phyloP scores from a whole-genome alignment of 305 asterid species.

The Fraxinus latifolia region DNA sequence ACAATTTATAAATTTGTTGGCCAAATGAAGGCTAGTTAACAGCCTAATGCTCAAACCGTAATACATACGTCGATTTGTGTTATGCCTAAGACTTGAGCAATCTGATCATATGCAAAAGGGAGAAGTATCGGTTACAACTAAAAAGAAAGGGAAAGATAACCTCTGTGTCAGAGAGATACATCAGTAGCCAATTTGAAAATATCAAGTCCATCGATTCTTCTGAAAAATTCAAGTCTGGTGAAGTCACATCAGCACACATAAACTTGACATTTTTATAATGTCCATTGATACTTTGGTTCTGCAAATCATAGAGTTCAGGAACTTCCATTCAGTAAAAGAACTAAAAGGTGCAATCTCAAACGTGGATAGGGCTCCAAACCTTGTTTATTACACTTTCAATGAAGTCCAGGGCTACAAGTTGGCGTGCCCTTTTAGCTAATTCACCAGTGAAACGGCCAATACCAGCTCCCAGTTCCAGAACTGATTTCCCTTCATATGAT shows the following conservation, averaged over 20 bases:
- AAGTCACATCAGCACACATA: slow-evolving; percentile 87
- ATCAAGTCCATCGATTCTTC: slow-evolving; percentile 75
- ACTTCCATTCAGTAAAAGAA: not conserved
- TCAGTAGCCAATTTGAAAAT: slow-evolving; percentile 92
- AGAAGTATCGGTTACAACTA: not conserved
- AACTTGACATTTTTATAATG: slow-evolving; percentile 65
- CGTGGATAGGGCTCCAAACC: slow-evolving; percentile 37
- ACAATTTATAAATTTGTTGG: not conserved
- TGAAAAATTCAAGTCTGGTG: slow-evolving; percentile 65
- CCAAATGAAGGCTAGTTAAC: not conserved
- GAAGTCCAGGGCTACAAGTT: slow-evolving; percentile 78
- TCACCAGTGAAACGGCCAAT: slow-evolving; percentile 98
- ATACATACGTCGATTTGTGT: not conserved
- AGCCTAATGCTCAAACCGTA: not conserved
- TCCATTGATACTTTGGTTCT: slow-evolving; percentile 67
- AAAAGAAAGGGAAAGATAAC: slow-evolving; percentile 32
- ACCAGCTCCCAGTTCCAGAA: slow-evolving; percentile 98
- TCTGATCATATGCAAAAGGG: not conserved
- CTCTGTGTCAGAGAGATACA: slow-evolving; percentile 95
- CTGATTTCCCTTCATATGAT: slow-evolving; percentile 68
- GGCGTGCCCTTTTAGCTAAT: slow-evolving; percentile 66
- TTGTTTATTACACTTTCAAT: slow-evolving; percentile 76
- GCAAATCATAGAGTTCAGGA: slow-evolving; percentile 26
- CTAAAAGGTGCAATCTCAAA: slow-evolving; percentile 15
- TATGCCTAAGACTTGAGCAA: not conserved